phyloP scores from a whole-genome alignment of 2,329 filamentous ascomycete genomes.

The Tetracladium maxilliforme region DNA sequence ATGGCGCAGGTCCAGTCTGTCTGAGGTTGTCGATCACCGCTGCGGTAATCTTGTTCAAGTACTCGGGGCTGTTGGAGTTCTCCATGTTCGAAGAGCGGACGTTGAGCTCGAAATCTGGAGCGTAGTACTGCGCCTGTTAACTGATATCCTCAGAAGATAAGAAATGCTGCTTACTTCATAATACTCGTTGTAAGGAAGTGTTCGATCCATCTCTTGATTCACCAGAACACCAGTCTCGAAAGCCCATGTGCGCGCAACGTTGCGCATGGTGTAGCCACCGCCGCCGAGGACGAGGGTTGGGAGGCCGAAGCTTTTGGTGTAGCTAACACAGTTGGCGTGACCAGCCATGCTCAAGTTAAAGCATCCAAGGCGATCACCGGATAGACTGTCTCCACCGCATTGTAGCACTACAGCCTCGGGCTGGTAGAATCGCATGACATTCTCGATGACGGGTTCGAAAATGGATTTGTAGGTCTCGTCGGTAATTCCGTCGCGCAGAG shows the following conservation, averaged over 20 bases:
- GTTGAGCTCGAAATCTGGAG: slow-evolving; percentile 79
- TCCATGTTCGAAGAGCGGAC: slow-evolving; percentile 81
- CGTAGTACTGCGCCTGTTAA: slow-evolving; percentile 81
- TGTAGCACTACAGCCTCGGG: slow-evolving; percentile 90
- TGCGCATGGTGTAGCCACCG: slow-evolving; percentile 92
- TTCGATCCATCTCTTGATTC: slow-evolving; percentile 63
- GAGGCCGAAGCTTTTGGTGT: slow-evolving; percentile 71
- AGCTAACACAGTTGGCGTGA: slow-evolving; percentile 87
- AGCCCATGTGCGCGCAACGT: slow-evolving; percentile 93
- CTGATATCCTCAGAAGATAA: slow-evolving; percentile 31
- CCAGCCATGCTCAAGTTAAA: slow-evolving; percentile 97
- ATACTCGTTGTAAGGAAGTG: slow-evolving; percentile 94
- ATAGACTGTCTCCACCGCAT: slow-evolving; percentile 89
- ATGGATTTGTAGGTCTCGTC: slow-evolving; percentile 81
- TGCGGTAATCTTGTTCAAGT: slow-evolving; percentile 69
- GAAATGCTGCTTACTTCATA: slow-evolving; percentile 51
- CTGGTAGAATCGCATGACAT: slow-evolving; percentile 75
- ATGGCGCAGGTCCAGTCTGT: slow-evolving; percentile 74
- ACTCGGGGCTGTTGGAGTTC: slow-evolving; percentile 75
- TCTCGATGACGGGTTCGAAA: slow-evolving; percentile 78
- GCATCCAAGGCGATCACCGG: slow-evolving; percentile 84
- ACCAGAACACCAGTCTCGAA: slow-evolving; percentile 89
- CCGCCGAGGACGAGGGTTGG: slow-evolving; percentile 89
- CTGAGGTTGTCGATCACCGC: slow-evolving; percentile 75
- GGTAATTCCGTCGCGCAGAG: slow-evolving; percentile 81